Evolutionary conservation across 805 yeast genomes (phyloP).

Genomic region (Pichia scutulata): DNA sequence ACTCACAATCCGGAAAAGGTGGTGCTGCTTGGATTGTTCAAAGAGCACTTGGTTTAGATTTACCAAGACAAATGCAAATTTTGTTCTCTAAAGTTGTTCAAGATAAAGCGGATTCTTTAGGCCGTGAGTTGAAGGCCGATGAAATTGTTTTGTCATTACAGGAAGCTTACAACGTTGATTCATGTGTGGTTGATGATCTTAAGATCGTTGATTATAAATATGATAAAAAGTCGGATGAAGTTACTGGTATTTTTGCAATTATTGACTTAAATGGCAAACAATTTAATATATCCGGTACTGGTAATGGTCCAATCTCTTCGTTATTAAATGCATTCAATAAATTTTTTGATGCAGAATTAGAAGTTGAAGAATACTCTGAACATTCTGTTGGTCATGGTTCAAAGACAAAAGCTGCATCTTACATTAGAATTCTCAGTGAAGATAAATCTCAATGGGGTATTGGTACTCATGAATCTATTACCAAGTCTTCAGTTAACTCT

Average conservation of each 20-base stretch:
- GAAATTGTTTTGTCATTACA: constrained; percentile 57
- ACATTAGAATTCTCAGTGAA: constrained; percentile 34
- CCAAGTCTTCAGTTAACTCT: constrained; percentile 73
- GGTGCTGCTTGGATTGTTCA: constrained; percentile 81
- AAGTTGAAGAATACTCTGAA: constrained; percentile 61
- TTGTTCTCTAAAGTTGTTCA: constrained; percentile 62
- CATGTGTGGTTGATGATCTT: constrained; percentile 27
- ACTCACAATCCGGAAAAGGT: constrained; percentile 84
- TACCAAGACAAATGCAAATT: constrained; percentile 67
- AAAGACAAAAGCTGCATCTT: constrained; percentile 67
- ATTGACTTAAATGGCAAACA: constrained; percentile 30
- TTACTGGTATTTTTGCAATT: constrained; percentile 37
- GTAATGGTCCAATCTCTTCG: constrained; percentile 77
- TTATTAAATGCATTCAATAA: constrained; percentile 56
- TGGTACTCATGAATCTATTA: constrained; percentile 84
- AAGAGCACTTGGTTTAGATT: constrained; percentile 61
- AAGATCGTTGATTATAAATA: constrained; percentile 36
- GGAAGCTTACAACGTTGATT: constrained; percentile 44
- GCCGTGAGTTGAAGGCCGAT: constrained; percentile 60
- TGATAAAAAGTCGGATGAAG: constrained; percentile 29
- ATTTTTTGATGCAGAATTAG: constrained; percentile 44
- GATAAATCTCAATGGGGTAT: constrained; percentile 65
- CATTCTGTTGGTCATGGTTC: constrained; percentile 70
- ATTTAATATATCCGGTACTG: constrained; percentile 43
- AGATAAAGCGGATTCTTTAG: constrained; percentile 51